Base-by-base conservation (phyloP, 1,139 yeast species). In the Pichia sp. region DNA sequence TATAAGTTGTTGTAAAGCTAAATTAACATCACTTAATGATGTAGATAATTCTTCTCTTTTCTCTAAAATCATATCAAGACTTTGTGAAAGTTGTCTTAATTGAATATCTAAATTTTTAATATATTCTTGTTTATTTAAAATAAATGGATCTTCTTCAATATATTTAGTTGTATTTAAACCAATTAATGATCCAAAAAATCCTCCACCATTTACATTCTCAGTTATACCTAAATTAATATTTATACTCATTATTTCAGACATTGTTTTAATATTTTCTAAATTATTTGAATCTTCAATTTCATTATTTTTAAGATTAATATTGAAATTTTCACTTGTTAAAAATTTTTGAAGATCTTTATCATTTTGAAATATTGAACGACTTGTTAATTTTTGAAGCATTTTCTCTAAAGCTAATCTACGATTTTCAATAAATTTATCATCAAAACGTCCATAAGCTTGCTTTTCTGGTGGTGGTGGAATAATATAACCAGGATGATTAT, bases 401-500 rank as follows among this genome's bases (percentile, higher is more conserved):
- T 74, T 77, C 56, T 89, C 96, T 59, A 91, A 68, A n/a, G 93
- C 86, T 31, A 79, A 66, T 45, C 97, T 69, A 61, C 98, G 74
- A 50, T 77, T 78, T 58, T 89, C 97, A 40, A 91, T 79, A 55
- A 91, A 88, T 54, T 80, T 88, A 51, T 84, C 89, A 55, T 86
- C 85, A 43, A 66, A 66, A 49, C 95, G 69, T 4, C 96, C 96
- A 44, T 89, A 82, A 0, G 86, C 84, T 61, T 91, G 97, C 57
- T 93, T 93, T 30, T 86, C 85, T 1, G 99, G 98, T 10, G 98
- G 97, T 0, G 98, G 96, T 1, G 98, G 98, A 22, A 93, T 80
- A 32, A 93, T 82, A 44, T 74, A 69, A 1, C 98, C 98, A 24
- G 95, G 95, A 56, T 91, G 88, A 53, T 82, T 85, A 50, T 76